Percentiles rank a stretch among this genome's conserved stretches.
phyloP scores from a whole-genome alignment of 805 yeast species.

The Teunomyces barrocoloradensis region DNA sequence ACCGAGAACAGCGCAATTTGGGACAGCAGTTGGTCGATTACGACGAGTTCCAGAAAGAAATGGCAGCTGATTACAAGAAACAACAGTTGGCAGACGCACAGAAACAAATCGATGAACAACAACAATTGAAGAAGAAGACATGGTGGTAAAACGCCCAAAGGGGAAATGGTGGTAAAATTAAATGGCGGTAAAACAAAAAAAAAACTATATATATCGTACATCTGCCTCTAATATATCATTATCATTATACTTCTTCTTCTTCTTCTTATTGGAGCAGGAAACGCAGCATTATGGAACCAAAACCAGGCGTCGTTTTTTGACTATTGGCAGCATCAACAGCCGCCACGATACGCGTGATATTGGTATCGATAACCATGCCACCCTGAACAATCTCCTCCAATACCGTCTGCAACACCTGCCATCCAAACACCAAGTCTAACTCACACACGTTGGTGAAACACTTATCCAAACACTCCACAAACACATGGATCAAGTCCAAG shows the following conservation, averaged over 20 bases:
- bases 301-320: slow-evolving; percentile 33
- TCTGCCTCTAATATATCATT: too few relatives aligned
- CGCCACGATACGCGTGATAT: slow-evolving; percentile 72
- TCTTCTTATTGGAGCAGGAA: not conserved
- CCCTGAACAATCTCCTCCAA: slow-evolving; percentile 93
- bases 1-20: slow-evolving; percentile 36
- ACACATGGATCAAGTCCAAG: slow-evolving; percentile 89
- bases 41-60: slow-evolving; percentile 46
- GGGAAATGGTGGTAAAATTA: too few relatives aligned
- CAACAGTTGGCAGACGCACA: slow-evolving; percentile 33
- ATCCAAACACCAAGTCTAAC: slow-evolving; percentile 93
- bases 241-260: too few relatives aligned
- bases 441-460: slow-evolving; percentile 96
- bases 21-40: slow-evolving; percentile 39
- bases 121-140: slow-evolving; percentile 14
- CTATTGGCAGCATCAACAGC: slow-evolving; percentile 74
- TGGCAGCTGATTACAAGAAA: slow-evolving; percentile 40
- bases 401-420: slow-evolving; percentile 94
- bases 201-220: too few relatives aligned
- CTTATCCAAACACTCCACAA: slow-evolving; percentile 89
- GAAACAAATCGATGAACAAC: slow-evolving; percentile 27
- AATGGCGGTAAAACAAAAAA: too few relatives aligned
- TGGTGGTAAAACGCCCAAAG: not conserved
- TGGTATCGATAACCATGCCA: slow-evolving; percentile 96
- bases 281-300: slow-evolving; percentile 1